Percentiles rank a stretch among this genome's conserved stretches.
phyloP scores from a whole-genome alignment of 768 basidiomycete species.

The Mycena leptocephala region DNA sequence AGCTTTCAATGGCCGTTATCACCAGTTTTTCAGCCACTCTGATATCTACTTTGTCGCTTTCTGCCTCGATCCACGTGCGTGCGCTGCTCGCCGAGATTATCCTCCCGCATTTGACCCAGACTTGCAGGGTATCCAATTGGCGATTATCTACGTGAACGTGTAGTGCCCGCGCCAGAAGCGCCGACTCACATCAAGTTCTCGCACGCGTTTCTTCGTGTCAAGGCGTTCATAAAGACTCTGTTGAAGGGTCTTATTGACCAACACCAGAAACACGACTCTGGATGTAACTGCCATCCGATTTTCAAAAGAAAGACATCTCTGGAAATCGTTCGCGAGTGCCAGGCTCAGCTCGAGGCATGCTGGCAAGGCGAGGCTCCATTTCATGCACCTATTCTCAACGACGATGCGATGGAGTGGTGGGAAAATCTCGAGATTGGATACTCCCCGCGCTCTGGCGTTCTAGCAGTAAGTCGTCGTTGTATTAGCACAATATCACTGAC shows the following conservation, averaged over 20 bases:
- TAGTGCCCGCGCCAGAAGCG: neutral
- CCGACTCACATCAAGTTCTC: neutral
- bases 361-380: slow-evolving; percentile 34
- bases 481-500: neutral
- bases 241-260: slow-evolving; percentile 7
- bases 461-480: slow-evolving; percentile 41
- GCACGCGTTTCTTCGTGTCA: slow-evolving; percentile 21
- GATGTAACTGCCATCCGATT: slow-evolving; percentile 19
- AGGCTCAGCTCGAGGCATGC: slow-evolving; percentile 18
- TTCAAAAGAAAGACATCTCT: neutral
- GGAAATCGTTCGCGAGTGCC: neutral
- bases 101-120: neutral
- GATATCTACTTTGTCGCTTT: slow-evolving; percentile 41
- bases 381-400: slow-evolving; percentile 25
- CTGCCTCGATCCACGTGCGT: slow-evolving; percentile 46
- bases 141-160: slow-evolving; percentile 7
- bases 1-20: slow-evolving; percentile 40
- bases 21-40: slow-evolving; percentile 40
- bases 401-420: slow-evolving; percentile 22
- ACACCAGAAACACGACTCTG: neutral
- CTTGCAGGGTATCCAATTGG: neutral
- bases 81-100: neutral
- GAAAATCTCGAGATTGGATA: slow-evolving; percentile 6
- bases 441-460: slow-evolving; percentile 29
- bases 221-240: neutral